These are phyloP conservation scores for Pseudevernia furfuracea DNA, from an alignment of 495 filamentous ascomycete species.

Conservation along the genomic window DNA sequence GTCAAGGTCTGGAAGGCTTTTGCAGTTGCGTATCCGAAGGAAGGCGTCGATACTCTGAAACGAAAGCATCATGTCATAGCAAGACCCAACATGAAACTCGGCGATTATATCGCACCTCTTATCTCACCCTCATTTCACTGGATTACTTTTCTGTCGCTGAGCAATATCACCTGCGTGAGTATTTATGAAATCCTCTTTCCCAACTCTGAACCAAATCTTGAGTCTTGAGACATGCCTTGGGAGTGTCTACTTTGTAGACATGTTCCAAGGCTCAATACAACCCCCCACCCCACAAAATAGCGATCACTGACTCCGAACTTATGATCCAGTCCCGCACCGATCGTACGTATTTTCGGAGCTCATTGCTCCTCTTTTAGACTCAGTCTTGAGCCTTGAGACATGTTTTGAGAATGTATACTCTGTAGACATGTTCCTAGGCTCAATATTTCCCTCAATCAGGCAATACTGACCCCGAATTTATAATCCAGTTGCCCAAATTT, in stretches of 20 bases:
- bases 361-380: not conserved
- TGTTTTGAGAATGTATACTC: not conserved
- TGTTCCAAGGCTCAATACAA: too few species aligned
- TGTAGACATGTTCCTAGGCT: not conserved
- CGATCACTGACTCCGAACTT: too few species aligned
- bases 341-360: not conserved
- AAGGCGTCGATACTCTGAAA: conserved; percentile 15
- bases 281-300: too few species aligned
- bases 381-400: not conserved
- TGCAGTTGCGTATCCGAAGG: conserved; percentile 20
- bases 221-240: too few species aligned
- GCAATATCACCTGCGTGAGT: conserved; percentile 19
- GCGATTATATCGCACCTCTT: conserved; percentile 22
- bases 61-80: conserved; percentile 18
- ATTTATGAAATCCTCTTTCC: too few species aligned
- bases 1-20: conserved; percentile 29
- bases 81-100: conserved; percentile 16
- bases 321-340: too few species aligned
- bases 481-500: conserved; percentile 15
- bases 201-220: too few species aligned
- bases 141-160: conserved; percentile 27
- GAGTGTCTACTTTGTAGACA: too few species aligned
- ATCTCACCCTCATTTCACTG: conserved; percentile 21
- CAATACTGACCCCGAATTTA: not conserved
- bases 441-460: not conserved